Percentiles rank a stretch among this genome's conserved stretches.
These are phyloP conservation scores for Millerago galiae DNA, from an alignment of 805 yeast species.

Conservation along the genomic window DNA sequence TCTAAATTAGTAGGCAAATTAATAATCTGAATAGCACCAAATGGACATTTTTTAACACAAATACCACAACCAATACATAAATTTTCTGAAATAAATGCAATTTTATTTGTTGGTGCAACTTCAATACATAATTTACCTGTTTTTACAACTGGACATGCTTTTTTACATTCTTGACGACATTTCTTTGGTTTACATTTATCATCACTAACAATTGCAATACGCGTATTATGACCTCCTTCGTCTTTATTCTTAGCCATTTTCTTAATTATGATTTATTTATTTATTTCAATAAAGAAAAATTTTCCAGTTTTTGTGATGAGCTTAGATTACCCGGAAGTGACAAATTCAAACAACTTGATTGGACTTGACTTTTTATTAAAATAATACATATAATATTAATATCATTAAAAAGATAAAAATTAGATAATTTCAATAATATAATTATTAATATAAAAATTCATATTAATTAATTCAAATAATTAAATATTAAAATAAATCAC, in stretches of 20 bases:
- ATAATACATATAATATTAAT: no score
- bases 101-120: slow-evolving; percentile 82
- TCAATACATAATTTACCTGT: slow-evolving; percentile 98
- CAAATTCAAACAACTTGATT: no score
- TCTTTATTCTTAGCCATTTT: slow-evolving; percentile 3
- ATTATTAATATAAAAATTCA: no score
- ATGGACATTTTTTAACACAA: slow-evolving; percentile 97
- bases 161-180: slow-evolving; percentile 97
- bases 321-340: no score
- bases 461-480: no score
- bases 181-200: slow-evolving; percentile 98
- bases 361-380: no score
- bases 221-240: slow-evolving; percentile 30
- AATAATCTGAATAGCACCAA: slow-evolving; percentile 93
- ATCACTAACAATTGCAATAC: slow-evolving; percentile 93
- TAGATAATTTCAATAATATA: no score
- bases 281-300: not conserved
- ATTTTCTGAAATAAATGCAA: slow-evolving; percentile 90
- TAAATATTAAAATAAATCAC: no score
- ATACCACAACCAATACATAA: slow-evolving; percentile 99
- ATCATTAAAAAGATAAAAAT: no score
- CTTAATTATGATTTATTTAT: not conserved
- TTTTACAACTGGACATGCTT: slow-evolving; percentile 95
- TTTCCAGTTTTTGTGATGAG: not conserved
- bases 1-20: slow-evolving; percentile 95